Evolutionary conservation across 805 yeast genomes (phyloP).

Genomic region (Candida caryicola): DNA sequence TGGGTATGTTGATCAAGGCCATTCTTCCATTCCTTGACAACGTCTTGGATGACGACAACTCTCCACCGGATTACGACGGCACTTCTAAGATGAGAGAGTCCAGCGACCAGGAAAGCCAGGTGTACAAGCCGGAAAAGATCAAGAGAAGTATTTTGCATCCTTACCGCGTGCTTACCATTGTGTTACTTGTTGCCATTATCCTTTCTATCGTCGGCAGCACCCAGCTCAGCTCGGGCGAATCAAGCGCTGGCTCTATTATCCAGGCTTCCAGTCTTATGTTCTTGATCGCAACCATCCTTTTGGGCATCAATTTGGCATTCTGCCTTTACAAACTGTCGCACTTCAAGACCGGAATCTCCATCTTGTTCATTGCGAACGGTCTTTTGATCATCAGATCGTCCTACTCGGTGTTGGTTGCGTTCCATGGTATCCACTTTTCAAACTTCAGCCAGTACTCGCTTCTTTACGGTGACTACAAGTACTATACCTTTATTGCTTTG

Average conservation of each 20-base stretch:
- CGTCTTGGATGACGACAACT: constrained; percentile 1
- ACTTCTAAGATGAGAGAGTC: neutral
- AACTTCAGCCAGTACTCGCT: constrained; percentile 5
- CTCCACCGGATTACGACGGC: neutral
- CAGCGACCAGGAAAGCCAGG: neutral
- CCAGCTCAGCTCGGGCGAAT: neutral
- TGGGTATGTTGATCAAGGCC: constrained; percentile 8
- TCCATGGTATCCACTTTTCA: constrained; percentile 5
- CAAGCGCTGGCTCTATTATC: neutral
- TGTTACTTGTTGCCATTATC: constrained; percentile 4
- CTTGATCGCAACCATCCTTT: constrained; percentile 1
- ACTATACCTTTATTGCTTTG: constrained; percentile 8
- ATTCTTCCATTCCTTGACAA: constrained; percentile 6
- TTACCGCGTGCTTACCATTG: constrained; percentile 2
- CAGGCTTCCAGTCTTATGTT: constrained; percentile 6
- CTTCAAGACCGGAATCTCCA: neutral
- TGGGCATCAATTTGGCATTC: neutral
- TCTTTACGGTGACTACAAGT: constrained; percentile 10
- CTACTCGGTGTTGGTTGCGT: constrained; percentile 3
- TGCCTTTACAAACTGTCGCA: neutral
- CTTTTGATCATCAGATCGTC: constrained; percentile 8
- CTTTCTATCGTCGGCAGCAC: constrained; percentile 3
- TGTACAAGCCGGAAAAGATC: neutral
- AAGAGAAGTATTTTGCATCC: neutral
- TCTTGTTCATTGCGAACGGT: neutral